Conservation (phyloP, 129 eudicot genomes). For the Helichrysum umbraculigerum region DNA sequence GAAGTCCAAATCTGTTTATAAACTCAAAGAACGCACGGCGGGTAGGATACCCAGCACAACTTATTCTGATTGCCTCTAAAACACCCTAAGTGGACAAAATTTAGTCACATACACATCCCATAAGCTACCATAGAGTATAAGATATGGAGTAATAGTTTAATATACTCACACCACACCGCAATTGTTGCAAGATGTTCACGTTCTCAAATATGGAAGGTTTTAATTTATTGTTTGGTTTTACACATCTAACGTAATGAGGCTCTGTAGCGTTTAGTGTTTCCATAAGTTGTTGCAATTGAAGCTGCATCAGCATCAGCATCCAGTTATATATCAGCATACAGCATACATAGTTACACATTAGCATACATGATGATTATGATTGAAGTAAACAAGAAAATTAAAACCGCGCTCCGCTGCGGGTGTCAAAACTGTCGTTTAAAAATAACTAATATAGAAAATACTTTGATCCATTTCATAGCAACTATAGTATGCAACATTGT, state of each 20-base stretch:
- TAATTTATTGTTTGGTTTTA: constrained; percentile 90
- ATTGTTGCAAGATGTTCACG: constrained; percentile 84
- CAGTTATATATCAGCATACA: constrained; percentile 21
- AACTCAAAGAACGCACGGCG: constrained; percentile 98
- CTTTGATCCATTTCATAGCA: too few relatives aligned
- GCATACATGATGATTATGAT: constrained; percentile 19
- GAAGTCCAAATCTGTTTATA: constrained; percentile 92
- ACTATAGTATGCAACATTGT: too few relatives aligned
- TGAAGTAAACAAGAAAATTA: too few relatives aligned
- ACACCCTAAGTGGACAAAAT: constrained; percentile 71
- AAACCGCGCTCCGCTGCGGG: too few relatives aligned
- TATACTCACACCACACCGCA: constrained; percentile 97
- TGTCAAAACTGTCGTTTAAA: too few relatives aligned
- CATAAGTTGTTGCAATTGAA: constrained; percentile 93
- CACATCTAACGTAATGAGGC: constrained; percentile 97
- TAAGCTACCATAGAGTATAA: constrained; percentile 2
- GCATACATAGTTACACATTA: constrained; percentile 15
- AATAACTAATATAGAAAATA: too few relatives aligned
- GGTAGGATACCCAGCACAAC: constrained; percentile 99
- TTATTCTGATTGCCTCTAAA: constrained; percentile 97
- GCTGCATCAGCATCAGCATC: constrained; percentile 47
- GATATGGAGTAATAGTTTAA: neutral
- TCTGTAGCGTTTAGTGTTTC: constrained; percentile 91
- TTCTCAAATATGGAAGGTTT: constrained; percentile 93
- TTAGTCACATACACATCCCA: constrained; percentile 13